phyloP scores from a whole-genome alignment of 2,329 filamentous ascomycete genomes.

The Sporothrix schenckii region DNA sequence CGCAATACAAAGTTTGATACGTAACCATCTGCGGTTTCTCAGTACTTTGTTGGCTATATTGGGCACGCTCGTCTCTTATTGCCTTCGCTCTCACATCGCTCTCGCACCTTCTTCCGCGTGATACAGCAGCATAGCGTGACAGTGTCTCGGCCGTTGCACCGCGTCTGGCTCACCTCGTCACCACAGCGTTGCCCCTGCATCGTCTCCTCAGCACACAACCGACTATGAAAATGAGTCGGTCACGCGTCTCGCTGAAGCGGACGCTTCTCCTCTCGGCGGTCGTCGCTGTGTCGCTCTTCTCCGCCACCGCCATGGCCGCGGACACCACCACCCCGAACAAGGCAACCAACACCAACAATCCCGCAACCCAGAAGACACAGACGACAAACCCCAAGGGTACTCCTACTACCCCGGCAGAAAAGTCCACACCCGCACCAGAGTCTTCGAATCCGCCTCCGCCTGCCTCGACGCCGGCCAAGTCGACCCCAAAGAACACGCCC shows the following conservation, averaged over 20 bases:
- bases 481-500: conserved; percentile 26
- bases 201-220: background rate
- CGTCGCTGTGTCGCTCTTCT: conserved; percentile 39
- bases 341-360: conserved; percentile 22
- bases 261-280: conserved; percentile 42
- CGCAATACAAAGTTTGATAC: background rate
- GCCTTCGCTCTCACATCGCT: conserved; percentile 13
- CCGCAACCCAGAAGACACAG: conserved; percentile 30
- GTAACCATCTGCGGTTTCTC: background rate
- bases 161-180: conserved; percentile 5
- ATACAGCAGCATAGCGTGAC: conserved; percentile 20
- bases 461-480: conserved; percentile 32
- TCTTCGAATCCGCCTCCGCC: conserved; percentile 37
- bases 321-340: conserved; percentile 33
- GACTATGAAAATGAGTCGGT: conserved; percentile 38
- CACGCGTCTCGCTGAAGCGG: conserved; percentile 43
- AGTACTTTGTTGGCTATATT: background rate
- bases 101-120: background rate
- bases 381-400: conserved; percentile 28
- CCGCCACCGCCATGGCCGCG: conserved; percentile 40
- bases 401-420: conserved; percentile 20
- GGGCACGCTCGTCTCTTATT: background rate
- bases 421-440: conserved; percentile 25
- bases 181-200: background rate
- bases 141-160: conserved; percentile 24